A percentile compares a stretch with the other conserved stretches of the same genome.
Conservation (phyloP, 1,284 basidiomycete genomes). For the Cutaneotrichosporon cavernicola region DNA sequence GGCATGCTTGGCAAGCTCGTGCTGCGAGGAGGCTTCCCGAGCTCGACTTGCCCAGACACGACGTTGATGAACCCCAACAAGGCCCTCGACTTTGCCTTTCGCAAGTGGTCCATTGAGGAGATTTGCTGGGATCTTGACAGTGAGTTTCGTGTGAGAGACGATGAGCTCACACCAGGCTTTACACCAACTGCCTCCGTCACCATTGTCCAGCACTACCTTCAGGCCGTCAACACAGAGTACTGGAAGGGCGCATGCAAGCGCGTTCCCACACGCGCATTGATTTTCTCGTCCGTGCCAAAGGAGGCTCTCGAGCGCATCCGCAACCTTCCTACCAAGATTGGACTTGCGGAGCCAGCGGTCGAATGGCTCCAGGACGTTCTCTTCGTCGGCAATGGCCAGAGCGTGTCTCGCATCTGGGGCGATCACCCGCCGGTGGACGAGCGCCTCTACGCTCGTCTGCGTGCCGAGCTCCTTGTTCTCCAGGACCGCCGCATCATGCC, state of each 20-base stretch:
- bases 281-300: not conserved
- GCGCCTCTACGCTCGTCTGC: slow-evolving; percentile 9
- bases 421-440: slow-evolving; percentile 8
- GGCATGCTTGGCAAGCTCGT: slow-evolving; percentile 4
- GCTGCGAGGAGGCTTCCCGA: slow-evolving; percentile 10
- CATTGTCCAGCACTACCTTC: slow-evolving; percentile 8
- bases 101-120: slow-evolving; percentile 6
- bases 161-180: slow-evolving; percentile 2
- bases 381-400: slow-evolving; percentile 8
- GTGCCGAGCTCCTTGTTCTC: slow-evolving; percentile 9
- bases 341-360: not conserved
- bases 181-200: not conserved
- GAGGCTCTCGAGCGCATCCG: slow-evolving; percentile 10
- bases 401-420: slow-evolving; percentile 8
- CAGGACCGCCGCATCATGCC: slow-evolving; percentile 9
- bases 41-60: not conserved
- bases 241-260: not conserved
- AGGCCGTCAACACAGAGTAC: slow-evolving; percentile 1
- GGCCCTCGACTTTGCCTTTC: slow-evolving; percentile 7
- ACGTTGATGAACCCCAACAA: not conserved
- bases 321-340: slow-evolving; percentile 1
- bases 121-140: slow-evolving; percentile 10
- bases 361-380: slow-evolving; percentile 11
- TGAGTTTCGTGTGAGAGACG: not conserved
- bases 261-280: slow-evolving; percentile 5